Base-by-base conservation (phyloP, 495 filamentous ascomycete species). In the Astrothelium macrocarpum region DNA sequence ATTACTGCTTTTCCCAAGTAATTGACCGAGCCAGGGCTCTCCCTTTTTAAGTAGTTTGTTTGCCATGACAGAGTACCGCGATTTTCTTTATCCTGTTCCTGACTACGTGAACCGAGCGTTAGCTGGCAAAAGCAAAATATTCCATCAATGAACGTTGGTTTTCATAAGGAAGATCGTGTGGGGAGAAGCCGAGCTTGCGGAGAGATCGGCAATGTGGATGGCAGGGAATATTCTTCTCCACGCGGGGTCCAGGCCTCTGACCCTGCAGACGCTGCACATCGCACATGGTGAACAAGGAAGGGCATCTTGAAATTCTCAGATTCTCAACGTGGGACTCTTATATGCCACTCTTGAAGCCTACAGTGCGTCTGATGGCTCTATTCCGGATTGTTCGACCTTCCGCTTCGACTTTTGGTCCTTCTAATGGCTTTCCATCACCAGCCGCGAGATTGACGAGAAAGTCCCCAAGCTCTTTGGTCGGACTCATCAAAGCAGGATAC, bases 381-480 rank as follows among this genome's bases (percentile, higher is more conserved):
- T 56, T 56, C 11, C 5, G 25, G 20, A 56, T 56, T 56, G 49
- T 56, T 16, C 49, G 49, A 26, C 49, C 49, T 56, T 20, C 49
- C 2, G 49, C 49, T 56, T 56, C 49, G 9, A 56, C 20, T 2
- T 29, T 20, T 26, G 49, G 49, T 29, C 49, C 49, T 20, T 56
- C 49, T 28, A 56, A 20, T 20, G 66, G 71, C 65, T 75, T 71
- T n/a, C 75, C 76, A 43, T 82, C 76, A 1, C 85, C 83, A 75
- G 81, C 79, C 0, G 86, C 87, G 77, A 90, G 70, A 62, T 84
- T 80, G 0, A 81, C 78, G 66, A 81, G 69, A 39, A 80, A 75
- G 9, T 67, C 69, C 2, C 78, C 79, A 1, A 83, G 63, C 26
- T 74, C 66, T 43, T 69, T 62, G 9, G 79, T 79, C 16, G 78